Conservation (phyloP, 768 basidiomycete genomes). For the Hericium erinaceus region DNA sequence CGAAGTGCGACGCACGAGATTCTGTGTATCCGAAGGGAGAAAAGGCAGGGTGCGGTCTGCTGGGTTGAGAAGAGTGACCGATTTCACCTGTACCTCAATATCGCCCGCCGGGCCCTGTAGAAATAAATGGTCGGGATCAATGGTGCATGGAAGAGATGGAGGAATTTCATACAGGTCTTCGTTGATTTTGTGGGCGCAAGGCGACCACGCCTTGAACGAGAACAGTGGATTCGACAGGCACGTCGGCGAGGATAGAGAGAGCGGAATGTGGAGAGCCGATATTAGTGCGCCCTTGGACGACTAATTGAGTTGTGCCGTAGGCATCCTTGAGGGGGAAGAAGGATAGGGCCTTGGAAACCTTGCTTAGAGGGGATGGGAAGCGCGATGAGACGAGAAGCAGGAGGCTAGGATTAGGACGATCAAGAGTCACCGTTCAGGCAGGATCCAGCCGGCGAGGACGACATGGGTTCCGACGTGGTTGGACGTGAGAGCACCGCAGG, state of each 20-base stretch:
- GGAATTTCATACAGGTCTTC: slow-evolving; percentile 37
- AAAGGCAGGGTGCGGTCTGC: slow-evolving; percentile 72
- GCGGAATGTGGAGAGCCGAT: slow-evolving; percentile 12
- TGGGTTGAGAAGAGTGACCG: slow-evolving; percentile 70
- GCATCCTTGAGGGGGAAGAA: slow-evolving; percentile 85
- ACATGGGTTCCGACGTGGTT: slow-evolving; percentile 29
- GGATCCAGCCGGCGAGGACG: slow-evolving; percentile 74
- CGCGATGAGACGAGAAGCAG: slow-evolving; percentile 13
- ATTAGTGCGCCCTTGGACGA: slow-evolving; percentile 33
- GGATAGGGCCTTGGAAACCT: slow-evolving; percentile 57
- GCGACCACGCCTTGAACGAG: slow-evolving; percentile 67
- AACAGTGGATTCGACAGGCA: slow-evolving; percentile 74
- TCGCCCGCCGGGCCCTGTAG: slow-evolving; percentile 55
- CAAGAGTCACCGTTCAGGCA: slow-evolving; percentile 62
- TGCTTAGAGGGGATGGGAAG: slow-evolving; percentile 37
- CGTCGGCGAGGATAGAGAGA: slow-evolving; percentile 39
- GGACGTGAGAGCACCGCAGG: slow-evolving; percentile 15
- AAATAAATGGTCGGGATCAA: neutral
- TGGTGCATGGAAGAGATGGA: neutral
- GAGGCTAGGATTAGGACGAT: slow-evolving; percentile 8
- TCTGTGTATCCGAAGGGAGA: slow-evolving; percentile 66
- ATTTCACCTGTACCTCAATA: slow-evolving; percentile 70
- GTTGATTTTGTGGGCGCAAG: slow-evolving; percentile 50
- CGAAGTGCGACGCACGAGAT: slow-evolving; percentile 45
- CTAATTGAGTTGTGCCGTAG: slow-evolving; percentile 69